These are phyloP conservation scores for Hirschioporus abietinus DNA, from an alignment of 768 basidiomycete genomes.

Conservation along the genomic window DNA sequence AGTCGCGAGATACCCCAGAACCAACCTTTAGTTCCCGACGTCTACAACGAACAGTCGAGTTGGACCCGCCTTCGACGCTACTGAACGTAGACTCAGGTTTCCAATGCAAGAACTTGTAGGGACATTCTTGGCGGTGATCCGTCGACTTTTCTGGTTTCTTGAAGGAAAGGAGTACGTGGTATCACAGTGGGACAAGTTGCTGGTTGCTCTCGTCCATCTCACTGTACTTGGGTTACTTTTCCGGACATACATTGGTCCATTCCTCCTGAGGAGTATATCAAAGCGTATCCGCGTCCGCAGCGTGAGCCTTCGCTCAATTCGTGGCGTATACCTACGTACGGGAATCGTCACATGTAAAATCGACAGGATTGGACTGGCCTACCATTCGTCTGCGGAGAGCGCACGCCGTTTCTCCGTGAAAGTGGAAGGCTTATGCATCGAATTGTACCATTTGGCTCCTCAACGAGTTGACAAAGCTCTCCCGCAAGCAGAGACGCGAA, in stretches of 20 bases:
- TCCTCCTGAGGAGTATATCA: slow-evolving; percentile 54
- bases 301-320: slow-evolving; percentile 71
- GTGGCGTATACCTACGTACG: slow-evolving; percentile 63
- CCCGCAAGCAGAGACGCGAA: slow-evolving; percentile 30
- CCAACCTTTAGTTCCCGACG: not conserved
- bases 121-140: not conserved
- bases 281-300: slow-evolving; percentile 59
- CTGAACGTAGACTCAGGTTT: not conserved
- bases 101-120: not conserved
- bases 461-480: slow-evolving; percentile 8
- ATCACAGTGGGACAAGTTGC: not conserved
- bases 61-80: not conserved
- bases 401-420: slow-evolving; percentile 56
- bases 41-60: not conserved
- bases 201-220: not conserved
- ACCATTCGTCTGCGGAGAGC: slow-evolving; percentile 43
- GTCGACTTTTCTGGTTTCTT: not conserved
- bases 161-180: not conserved
- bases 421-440: slow-evolving; percentile 55
- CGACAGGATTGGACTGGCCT: slow-evolving; percentile 62
- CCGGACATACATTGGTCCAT: slow-evolving; percentile 64
- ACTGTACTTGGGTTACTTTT: slow-evolving; percentile 35
- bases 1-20: not conserved
- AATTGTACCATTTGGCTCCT: slow-evolving; percentile 24
- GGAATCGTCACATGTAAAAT: slow-evolving; percentile 50